These are phyloP conservation scores for Chlamydomonas asymmetrica DNA, from an alignment of 139 green algal genomes.

Conservation along the genomic window DNA sequence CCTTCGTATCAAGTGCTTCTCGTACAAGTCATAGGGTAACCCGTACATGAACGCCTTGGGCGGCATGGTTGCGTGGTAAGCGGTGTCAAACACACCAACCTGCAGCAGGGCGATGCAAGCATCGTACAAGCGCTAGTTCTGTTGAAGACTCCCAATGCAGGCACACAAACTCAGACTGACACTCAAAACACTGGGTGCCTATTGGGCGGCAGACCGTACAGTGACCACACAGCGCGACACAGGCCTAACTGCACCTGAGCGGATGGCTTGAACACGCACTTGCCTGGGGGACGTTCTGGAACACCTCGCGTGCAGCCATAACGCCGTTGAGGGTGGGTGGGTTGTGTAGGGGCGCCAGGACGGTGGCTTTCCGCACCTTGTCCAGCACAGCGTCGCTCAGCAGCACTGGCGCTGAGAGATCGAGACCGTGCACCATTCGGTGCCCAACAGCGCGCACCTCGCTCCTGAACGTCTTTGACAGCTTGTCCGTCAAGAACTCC, in stretches of 20 bases:
- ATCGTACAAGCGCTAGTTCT: too few relatives aligned
- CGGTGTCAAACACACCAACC: slow-evolving; percentile 94
- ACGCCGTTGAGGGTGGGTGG: slow-evolving; percentile 75
- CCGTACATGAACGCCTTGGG: slow-evolving; percentile 82
- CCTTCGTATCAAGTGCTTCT: slow-evolving; percentile 50
- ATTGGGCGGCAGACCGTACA: too few relatives aligned
- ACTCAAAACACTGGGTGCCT: too few relatives aligned
- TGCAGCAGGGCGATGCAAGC: too few relatives aligned
- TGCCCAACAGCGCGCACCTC: slow-evolving; percentile 54
- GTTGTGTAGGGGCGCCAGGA: slow-evolving; percentile 91
- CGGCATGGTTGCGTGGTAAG: slow-evolving; percentile 89
- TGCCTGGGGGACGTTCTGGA: slow-evolving; percentile 70
- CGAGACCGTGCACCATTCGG: slow-evolving; percentile 82
- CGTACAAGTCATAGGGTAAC: slow-evolving; percentile 77
- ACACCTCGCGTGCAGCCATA: slow-evolving; percentile 57
- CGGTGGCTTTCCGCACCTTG: slow-evolving; percentile 57
- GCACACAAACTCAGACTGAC: too few relatives aligned
- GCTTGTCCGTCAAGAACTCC: slow-evolving; percentile 48
- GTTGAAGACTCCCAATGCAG: too few relatives aligned
- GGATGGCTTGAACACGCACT: neutral
- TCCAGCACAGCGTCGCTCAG: slow-evolving; percentile 54
- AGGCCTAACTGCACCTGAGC: too few relatives aligned
- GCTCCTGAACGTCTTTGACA: slow-evolving; percentile 35
- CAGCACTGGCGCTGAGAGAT: slow-evolving; percentile 37
- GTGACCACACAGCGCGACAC: too few relatives aligned